These are phyloP conservation scores for Russula griseocarnosa DNA, from an alignment of 768 basidiomycete species.

Conservation along the genomic window DNA sequence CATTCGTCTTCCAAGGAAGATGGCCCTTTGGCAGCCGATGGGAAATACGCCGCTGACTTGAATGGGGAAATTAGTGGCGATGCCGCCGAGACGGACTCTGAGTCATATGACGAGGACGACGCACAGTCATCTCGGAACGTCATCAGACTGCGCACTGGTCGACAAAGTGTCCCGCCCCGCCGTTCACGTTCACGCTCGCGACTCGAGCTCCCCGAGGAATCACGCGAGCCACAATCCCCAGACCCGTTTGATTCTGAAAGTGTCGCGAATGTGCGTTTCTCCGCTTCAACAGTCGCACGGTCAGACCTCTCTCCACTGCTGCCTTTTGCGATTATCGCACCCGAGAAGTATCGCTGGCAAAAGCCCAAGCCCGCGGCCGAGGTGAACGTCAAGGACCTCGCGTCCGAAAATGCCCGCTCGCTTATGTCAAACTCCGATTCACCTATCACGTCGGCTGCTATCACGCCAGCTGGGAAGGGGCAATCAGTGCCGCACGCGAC, in stretches of 20 bases:
- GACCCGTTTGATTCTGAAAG: conserved; percentile 62
- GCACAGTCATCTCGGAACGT: conserved; percentile 66
- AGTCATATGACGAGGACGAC: conserved; percentile 45
- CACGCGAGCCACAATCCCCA: conserved; percentile 51
- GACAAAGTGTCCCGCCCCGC: conserved; percentile 39
- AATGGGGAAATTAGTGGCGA: conserved; percentile 31
- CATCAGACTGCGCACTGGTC: conserved; percentile 62
- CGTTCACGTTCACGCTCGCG: conserved; percentile 71
- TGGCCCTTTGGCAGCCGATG: conserved; percentile 10
- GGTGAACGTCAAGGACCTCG: conserved; percentile 29
- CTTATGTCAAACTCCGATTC: conserved; percentile 36
- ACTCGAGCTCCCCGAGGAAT: conserved; percentile 54
- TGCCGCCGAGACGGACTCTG: conserved; percentile 34
- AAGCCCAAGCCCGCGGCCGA: conserved; percentile 33
- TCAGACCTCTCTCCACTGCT: conserved; percentile 54
- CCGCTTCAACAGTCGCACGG: conserved; percentile 62
- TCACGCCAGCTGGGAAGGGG: conserved; percentile 29
- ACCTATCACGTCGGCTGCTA: conserved; percentile 26
- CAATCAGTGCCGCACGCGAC: conserved; percentile 42
- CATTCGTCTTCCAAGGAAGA: conserved; percentile 14
- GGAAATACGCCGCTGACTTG: conserved; percentile 27
- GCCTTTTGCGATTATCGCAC: conserved; percentile 78
- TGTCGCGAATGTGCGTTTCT: conserved; percentile 73
- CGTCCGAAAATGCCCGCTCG: conserved; percentile 42
- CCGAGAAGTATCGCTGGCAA: conserved; percentile 50